Evolutionary conservation across 2,329 filamentous ascomycete species (phyloP), one percentile per base, ranked within the genome.

Genomic region (Anthostomella pinea): DNA sequence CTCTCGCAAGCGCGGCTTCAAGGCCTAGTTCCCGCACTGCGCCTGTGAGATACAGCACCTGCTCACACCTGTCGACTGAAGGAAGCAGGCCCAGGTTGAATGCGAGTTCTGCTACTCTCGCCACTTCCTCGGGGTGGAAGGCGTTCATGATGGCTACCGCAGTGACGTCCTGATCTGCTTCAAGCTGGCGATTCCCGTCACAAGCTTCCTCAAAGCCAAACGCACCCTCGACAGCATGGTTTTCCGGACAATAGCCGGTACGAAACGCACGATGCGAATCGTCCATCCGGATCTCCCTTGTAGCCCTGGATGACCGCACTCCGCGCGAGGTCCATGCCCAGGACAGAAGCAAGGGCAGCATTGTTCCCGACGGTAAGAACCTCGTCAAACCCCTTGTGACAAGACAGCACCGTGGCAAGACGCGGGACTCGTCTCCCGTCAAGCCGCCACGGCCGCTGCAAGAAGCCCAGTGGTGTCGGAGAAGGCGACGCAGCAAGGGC

Each of bases 301-400:
- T 50, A 48, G 11, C 47, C 45, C 14, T 31, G 39, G 8, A 50
- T 36, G 14, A 39, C 30, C 15, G 16, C 21, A 10, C 39, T 16
- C 1, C 13, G 19, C 11, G n/a, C 25, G 8, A 35, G 14, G 5
- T 25, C 38, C 30, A 46, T 30, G 8, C 35, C 38, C 2, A 46
- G 24, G 13, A 22, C 16, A 9, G 34, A 22, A 8, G 38, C 45
- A 6, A 50, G 38, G 5, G 36, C 39, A 3, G 20, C 16, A 30
- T 46, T 50, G 22, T 44, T 41, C 17, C 47, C 47, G 8, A 43
- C 38, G 3, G 47, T 50, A 6, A 48, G 32, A 17, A 38, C 37
- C 37, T 48, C 47, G 28, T 48, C 47, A 19, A 47, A 47, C 6
- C 41, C 33, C 32, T 45, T 49, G 27, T 49, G 46, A 19, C 33